Base-by-base conservation (phyloP, 225 moss, liverwort and hornwort species). In the Marchantia polymorpha region DNA sequence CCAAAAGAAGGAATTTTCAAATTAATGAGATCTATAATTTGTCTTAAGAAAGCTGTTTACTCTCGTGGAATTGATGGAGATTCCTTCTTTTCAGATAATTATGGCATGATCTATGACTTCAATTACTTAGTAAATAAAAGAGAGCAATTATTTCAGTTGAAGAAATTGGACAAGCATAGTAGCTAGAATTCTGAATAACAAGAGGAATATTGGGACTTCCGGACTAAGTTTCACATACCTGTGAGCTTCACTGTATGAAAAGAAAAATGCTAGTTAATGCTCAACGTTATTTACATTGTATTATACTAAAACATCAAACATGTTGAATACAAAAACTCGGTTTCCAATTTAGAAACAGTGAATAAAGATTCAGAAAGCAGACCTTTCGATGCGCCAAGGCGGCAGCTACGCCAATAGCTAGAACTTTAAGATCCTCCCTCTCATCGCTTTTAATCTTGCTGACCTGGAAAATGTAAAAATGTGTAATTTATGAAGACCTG, bases 321-420 rank as follows among this genome's bases (percentile, higher is more conserved):
- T 39, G 39, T 39, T 39, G 3, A 5, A 39, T 2, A 39, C 39
- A 5, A 2, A 39, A 39, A 39, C 39, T 39, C 39, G 5, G 5
- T 39, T 39, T 39, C 39, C 39, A 2, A 39, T 39, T 39, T 39
- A 5, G 5, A 39, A 39, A 39, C 39, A 39, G 39, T 39, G 39
- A 39, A 5, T 39, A 39, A 2, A 73, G n/a, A 17, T 52, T 27
- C 13, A 75, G 6, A 1, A 56, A 30, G 49, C 51, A 72, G 58
- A 96, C 96, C 96, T 97, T 97, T 77, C 97, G 94, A 78, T 93
- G 91, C 77, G 97, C 93, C 73, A 97, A 90, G 55, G 97, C 93
- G 75, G 97, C 97, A 68, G 97, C 92, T 79, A 97, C 97, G 59
- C 97, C 94, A 26, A 93, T 97, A 20, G 97, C 97, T 73, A 97